Base-by-base conservation (phyloP, 805 yeast genomes). In the Wickerhamiella musiphila region DNA sequence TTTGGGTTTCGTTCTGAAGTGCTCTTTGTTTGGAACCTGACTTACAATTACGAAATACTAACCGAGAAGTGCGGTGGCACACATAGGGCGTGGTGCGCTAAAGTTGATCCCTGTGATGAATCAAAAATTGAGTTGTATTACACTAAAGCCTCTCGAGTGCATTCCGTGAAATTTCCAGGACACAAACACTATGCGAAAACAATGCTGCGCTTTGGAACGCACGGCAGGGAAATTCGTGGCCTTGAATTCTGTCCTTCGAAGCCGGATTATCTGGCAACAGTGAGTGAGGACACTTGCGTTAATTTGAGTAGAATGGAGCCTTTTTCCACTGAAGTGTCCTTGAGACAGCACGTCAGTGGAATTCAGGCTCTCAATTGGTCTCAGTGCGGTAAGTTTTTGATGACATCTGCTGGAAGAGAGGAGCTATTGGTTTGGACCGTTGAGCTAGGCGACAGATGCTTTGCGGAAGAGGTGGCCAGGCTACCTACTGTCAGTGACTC, bases 151-250 rank as follows among this genome's bases (percentile, higher is more conserved):
- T 29, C 21, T 18, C 29, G 12, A 4, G 27, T 38, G 12, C 26
- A 29, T 18, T 29, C 29, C 11, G 23, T 18, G 11, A n/a, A 7
- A 21, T 18, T 14, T 5, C 7, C 10, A 12, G 31, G n/a, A 7
- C 15, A 53, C 51, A 17, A 28, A 35, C 25, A 37, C 36, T 43
- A 40, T 30, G 18, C 23, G 17, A 18, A 16, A 1, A 24, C 44
- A 4, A 38, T 60, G 6, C 45, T 74, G 17, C 58, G 58, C 22
- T 56, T 62, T 7, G 94, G 95, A 0, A 63, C 81, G 1, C 96
- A 90, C 52, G 98, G 98, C 1, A 65, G 96, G 40, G 98, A 90
- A 52, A 68, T 86, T 5, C 63, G 98, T 42, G 78, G 73, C 35
- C 58, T 84, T 11, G 63, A 77, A 2, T 60, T 74, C n/a, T 61